Conservation (phyloP, 148 eudicot species). For the Chenopodium berlandieri region DNA sequence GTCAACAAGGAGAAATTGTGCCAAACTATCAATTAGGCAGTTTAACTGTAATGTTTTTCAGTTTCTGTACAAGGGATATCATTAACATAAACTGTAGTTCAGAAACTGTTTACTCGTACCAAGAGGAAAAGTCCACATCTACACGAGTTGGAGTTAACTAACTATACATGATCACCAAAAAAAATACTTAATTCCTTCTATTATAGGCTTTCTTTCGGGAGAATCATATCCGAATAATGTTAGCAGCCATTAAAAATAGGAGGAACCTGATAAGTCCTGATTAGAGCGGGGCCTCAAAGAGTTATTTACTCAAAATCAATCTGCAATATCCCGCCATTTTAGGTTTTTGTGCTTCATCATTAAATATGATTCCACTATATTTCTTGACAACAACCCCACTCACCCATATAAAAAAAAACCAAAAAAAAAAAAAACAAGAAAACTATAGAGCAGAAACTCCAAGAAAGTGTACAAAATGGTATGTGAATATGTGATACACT, state of each 20-base stretch:
- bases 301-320: conserved; percentile 26
- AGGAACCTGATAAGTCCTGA: conserved; percentile 19
- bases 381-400: conserved; percentile 13
- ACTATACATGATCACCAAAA: conserved; percentile 19
- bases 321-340: conserved; percentile 25
- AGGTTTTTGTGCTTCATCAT: conserved; percentile 27
- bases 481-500: background rate
- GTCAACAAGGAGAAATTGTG: background rate
- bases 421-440: background rate
- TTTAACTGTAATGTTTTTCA: conserved; percentile 2
- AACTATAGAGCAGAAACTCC: background rate
- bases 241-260: conserved; percentile 31
- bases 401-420: background rate
- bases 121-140: conserved; percentile 9
- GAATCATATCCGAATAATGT: conserved; percentile 30
- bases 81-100: background rate
- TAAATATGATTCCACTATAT: conserved; percentile 15
- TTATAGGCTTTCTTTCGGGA: conserved; percentile 19
- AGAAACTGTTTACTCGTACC: background rate
- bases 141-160: conserved; percentile 25
- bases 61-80: conserved; percentile 7
- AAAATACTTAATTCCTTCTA: conserved; percentile 22
- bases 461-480: background rate
- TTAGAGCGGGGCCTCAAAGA: conserved; percentile 13
- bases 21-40: background rate